These are phyloP conservation scores for Volvox reticuliferus DNA, from an alignment of 139 green algal species.

Conservation along the genomic window DNA sequence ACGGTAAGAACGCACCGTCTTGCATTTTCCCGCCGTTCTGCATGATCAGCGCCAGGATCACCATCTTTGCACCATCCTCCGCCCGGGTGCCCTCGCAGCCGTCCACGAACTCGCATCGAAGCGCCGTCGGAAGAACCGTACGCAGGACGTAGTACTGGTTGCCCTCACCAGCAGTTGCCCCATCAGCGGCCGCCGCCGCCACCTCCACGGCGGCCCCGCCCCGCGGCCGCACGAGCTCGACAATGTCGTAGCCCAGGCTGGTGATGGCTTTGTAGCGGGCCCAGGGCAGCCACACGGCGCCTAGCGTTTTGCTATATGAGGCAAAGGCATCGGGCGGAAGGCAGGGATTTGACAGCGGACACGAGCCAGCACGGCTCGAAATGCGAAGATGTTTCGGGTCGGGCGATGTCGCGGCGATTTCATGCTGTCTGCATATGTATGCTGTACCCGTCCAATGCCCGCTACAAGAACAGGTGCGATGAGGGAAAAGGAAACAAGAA, in stretches of 20 bases:
- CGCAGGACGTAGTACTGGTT: conserved; percentile 9
- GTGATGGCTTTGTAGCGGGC: conserved; percentile 25
- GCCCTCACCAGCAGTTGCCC: background rate
- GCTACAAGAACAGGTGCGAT: too few species aligned
- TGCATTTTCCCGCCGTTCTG: conserved; percentile 2
- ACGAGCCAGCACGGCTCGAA: too few species aligned
- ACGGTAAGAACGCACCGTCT: background rate
- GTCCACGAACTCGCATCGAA: conserved; percentile 4
- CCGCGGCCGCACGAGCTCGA: background rate
- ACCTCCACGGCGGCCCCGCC: background rate
- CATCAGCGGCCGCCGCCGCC: background rate
- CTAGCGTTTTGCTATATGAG: background rate
- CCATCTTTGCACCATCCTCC: background rate
- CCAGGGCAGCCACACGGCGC: conserved; percentile 13
- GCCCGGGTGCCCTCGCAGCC: background rate
- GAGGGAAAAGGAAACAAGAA: too few species aligned
- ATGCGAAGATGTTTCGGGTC: too few species aligned
- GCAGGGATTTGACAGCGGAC: too few species aligned
- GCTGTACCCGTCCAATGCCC: too few species aligned
- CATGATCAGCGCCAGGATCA: conserved; percentile 15
- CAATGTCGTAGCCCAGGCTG: conserved; percentile 13
- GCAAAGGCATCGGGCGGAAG: too few species aligned
- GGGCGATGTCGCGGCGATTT: too few species aligned
- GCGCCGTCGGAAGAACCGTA: background rate
- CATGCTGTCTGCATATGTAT: too few species aligned